phyloP scores from a whole-genome alignment of 1,284 basidiomycete genomes.

The Marasmius tenuissimus region DNA sequence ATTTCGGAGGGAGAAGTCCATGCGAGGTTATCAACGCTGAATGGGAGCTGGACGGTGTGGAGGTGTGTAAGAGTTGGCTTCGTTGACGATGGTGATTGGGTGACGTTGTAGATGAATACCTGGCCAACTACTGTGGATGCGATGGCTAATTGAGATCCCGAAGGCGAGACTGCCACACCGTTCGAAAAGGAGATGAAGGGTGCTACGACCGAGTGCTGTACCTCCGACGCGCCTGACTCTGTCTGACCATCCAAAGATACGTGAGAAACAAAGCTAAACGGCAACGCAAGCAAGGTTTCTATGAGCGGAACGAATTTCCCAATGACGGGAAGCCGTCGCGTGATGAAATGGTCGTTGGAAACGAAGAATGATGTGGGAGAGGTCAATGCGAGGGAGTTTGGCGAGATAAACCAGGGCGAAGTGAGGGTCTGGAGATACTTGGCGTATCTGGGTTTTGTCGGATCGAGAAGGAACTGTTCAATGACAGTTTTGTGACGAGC shows the following conservation, averaged over 20 bases:
- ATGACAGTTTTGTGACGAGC: conserved; percentile 55
- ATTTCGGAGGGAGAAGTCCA: conserved; percentile 48
- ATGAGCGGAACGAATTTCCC: conserved; percentile 49
- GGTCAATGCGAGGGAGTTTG: conserved; percentile 65
- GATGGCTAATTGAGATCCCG: conserved; percentile 50
- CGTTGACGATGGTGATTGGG: conserved; percentile 37
- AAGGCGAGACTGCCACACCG: conserved; percentile 58
- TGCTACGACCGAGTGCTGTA: conserved; percentile 38
- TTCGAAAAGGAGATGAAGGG: conserved; percentile 64
- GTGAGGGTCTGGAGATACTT: conserved; percentile 57
- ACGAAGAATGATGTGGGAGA: conserved; percentile 64
- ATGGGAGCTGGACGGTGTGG: conserved; percentile 50
- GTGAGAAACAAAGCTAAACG: conserved; percentile 59
- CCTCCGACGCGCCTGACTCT: conserved; percentile 21
- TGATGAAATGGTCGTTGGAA: conserved; percentile 69
- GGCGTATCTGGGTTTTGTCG: conserved; percentile 39
- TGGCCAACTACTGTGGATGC: conserved; percentile 49
- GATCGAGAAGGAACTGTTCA: conserved; percentile 61
- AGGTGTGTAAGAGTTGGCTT: conserved; percentile 35
- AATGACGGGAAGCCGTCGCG: conserved; percentile 55
- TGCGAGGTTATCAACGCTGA: conserved; percentile 60
- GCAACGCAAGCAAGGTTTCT: conserved; percentile 58
- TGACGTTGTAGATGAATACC: conserved; percentile 46
- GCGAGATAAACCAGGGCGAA: conserved; percentile 55
- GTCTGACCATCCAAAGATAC: conserved; percentile 38